Evolutionary conservation across 73 alveolate genomes (phyloP).

Genomic region (Paramecium pentaurelia): DNA sequence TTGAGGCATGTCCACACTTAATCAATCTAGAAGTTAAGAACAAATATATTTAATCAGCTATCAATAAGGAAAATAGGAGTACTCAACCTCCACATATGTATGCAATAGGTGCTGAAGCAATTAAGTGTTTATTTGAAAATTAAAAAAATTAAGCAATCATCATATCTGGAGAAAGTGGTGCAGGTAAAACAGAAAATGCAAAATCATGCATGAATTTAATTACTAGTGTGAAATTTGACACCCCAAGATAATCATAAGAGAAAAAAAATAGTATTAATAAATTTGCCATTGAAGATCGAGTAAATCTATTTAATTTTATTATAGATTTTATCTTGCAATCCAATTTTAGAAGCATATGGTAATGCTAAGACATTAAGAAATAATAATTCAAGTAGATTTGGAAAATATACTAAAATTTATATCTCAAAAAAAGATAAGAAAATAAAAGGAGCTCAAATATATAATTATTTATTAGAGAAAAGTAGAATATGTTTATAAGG

Average conservation of each 20-base stretch:
- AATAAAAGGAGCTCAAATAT: slow-evolving; percentile 90
- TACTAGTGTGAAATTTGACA: slow-evolving; percentile 62
- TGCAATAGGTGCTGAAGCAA: slow-evolving; percentile 88
- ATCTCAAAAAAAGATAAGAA: slow-evolving; percentile 76
- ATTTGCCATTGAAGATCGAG: slow-evolving; percentile 3
- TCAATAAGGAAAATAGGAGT: slow-evolving; percentile 53
- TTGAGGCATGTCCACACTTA: slow-evolving; percentile 79
- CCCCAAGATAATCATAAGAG: slow-evolving; percentile 7
- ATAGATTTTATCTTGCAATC: slow-evolving; percentile 95
- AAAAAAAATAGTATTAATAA: slow-evolving; percentile 30
- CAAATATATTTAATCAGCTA: slow-evolving; percentile 40
- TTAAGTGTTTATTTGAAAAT: slow-evolving; percentile 76
- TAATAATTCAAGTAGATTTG: slow-evolving; percentile 95
- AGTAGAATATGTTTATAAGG: slow-evolving; percentile 85
- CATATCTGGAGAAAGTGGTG: slow-evolving; percentile 98
- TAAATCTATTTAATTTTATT: slow-evolving; percentile 61
- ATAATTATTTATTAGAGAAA: slow-evolving; percentile 89
- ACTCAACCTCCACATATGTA: slow-evolving; percentile 88
- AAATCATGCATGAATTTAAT: slow-evolving; percentile 92
- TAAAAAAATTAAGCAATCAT: slow-evolving; percentile 89
- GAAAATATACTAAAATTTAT: slow-evolving; percentile 93
- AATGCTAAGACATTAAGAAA: slow-evolving; percentile 95
- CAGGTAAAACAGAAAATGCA: slow-evolving; percentile 99
- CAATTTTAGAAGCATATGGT: slow-evolving; percentile 98
- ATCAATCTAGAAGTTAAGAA: slow-evolving; percentile 66